Percentiles rank a stretch among this genome's conserved stretches.
These are phyloP conservation scores for Trichoderma breve DNA, from an alignment of 2,329 filamentous ascomycete genomes.

Conservation along the genomic window DNA sequence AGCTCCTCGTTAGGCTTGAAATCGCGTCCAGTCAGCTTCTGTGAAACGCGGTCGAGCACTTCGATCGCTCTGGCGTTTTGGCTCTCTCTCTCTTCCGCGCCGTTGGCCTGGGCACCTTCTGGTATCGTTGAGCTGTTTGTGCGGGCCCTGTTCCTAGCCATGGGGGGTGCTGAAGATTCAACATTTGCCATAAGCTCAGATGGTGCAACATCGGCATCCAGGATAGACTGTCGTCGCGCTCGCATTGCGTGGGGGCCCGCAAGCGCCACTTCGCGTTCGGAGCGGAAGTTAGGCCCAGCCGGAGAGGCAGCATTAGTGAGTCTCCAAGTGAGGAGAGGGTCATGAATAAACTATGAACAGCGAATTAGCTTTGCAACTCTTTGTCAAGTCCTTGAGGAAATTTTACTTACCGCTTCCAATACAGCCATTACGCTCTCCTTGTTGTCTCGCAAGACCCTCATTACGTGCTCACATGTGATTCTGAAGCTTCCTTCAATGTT, in stretches of 20 bases:
- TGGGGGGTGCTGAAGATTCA: constrained; percentile 47
- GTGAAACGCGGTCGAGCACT: constrained; percentile 85
- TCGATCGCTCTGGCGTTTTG: constrained; percentile 93
- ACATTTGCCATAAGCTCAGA: constrained; percentile 54
- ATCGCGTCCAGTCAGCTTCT: constrained; percentile 92
- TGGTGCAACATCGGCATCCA: constrained; percentile 61
- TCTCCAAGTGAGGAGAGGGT: constrained; percentile 97
- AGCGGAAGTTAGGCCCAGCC: constrained; percentile 64
- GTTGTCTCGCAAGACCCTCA: constrained; percentile 93
- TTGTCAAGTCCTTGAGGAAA: not conserved
- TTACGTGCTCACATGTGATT: constrained; percentile 97
- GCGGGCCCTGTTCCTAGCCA: constrained; percentile 52
- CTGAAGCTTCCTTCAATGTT: constrained; percentile 99
- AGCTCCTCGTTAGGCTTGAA: constrained; percentile 86
- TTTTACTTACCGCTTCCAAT: constrained; percentile 79
- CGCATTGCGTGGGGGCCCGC: constrained; percentile 48
- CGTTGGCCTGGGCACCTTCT: constrained; percentile 39
- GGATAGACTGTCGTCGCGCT: constrained; percentile 65
- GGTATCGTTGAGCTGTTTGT: constrained; percentile 56
- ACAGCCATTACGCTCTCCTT: constrained; percentile 99
- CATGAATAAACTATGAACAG: constrained; percentile 81
- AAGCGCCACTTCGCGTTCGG: constrained; percentile 56
- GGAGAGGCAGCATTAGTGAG: constrained; percentile 66
- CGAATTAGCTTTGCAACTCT: not conserved
- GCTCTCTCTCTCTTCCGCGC: constrained; percentile 62